phyloP scores from a whole-genome alignment of 2,329 filamentous ascomycete species.

The Sarocladium kiliense region DNA sequence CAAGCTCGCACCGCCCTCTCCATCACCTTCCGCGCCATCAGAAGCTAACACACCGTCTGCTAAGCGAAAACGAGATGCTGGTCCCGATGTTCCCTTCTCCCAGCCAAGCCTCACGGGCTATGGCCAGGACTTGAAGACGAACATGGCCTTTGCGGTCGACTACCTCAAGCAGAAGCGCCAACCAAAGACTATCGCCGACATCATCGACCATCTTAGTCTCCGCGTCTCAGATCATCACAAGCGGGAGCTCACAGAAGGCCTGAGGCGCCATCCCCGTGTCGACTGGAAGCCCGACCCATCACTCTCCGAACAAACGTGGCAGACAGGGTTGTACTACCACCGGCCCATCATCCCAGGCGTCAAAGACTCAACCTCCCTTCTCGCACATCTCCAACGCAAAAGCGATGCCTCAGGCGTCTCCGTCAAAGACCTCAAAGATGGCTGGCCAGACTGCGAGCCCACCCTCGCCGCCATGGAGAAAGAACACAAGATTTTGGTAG shows the following conservation, averaged over 20 bases:
- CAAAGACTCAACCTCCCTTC: constrained; percentile 68
- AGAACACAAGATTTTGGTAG: constrained; percentile 76
- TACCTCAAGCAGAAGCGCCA: constrained; percentile 70
- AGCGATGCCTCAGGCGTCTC: constrained; percentile 73
- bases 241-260: constrained; percentile 59
- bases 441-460: constrained; percentile 81
- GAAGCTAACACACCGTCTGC: constrained; percentile 58
- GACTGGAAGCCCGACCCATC: constrained; percentile 51
- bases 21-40: constrained; percentile 53
- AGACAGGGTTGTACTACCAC: constrained; percentile 72
- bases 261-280: constrained; percentile 59
- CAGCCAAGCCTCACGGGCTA: constrained; percentile 72
- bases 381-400: constrained; percentile 76
- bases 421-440: constrained; percentile 91
- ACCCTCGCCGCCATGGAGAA: constrained; percentile 73
- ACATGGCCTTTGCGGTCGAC: constrained; percentile 81
- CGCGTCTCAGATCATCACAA: constrained; percentile 58
- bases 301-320: constrained; percentile 60
- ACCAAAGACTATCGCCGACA: constrained; percentile 66
- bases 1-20: constrained; percentile 52
- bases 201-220: constrained; percentile 76
- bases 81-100: constrained; percentile 58
- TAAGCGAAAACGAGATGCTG: constrained; percentile 54
- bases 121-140: constrained; percentile 76
- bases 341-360: constrained; percentile 77